phyloP scores from a whole-genome alignment of 768 basidiomycete genomes.

The Suillus bovinus region DNA sequence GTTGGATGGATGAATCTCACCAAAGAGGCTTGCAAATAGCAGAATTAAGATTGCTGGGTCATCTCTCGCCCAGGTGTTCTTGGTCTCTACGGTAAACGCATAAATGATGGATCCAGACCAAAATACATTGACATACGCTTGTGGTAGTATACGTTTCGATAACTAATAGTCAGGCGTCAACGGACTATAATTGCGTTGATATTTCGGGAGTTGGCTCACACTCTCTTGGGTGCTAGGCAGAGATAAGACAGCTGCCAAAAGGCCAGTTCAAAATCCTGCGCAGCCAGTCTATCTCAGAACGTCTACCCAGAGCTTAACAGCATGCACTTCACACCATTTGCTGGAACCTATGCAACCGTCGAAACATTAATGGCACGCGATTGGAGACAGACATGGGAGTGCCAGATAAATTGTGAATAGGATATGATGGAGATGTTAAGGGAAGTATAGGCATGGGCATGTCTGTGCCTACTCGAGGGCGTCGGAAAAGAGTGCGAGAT shows the following conservation, averaged over 20 bases:
- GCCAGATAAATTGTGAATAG: conserved; percentile 20
- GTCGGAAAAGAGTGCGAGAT: conserved; percentile 16
- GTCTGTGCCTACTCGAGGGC: conserved; percentile 19
- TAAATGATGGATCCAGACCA: neutral
- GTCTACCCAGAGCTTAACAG: neutral
- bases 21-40: conserved; percentile 73
- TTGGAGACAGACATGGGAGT: conserved; percentile 35
- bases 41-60: conserved; percentile 94
- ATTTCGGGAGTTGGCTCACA: conserved; percentile 50
- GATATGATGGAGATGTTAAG: conserved; percentile 28
- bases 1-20: conserved; percentile 37
- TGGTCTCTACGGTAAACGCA: conserved; percentile 68
- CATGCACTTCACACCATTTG: conserved; percentile 66
- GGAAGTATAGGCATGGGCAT: conserved; percentile 40
- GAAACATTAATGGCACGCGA: conserved; percentile 79
- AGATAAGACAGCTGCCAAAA: conserved; percentile 96
- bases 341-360: conserved; percentile 76
- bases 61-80: conserved; percentile 97
- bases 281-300: conserved; percentile 5
- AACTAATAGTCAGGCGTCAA: conserved; percentile 45
- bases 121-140: conserved; percentile 57
- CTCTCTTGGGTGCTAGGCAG: conserved; percentile 88
- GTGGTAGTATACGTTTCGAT: conserved; percentile 97
- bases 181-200: neutral
- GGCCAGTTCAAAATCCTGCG: conserved; percentile 93